Conservation (phyloP, 2,329 filamentous ascomycete species). For the Exophiala sideris region DNA sequence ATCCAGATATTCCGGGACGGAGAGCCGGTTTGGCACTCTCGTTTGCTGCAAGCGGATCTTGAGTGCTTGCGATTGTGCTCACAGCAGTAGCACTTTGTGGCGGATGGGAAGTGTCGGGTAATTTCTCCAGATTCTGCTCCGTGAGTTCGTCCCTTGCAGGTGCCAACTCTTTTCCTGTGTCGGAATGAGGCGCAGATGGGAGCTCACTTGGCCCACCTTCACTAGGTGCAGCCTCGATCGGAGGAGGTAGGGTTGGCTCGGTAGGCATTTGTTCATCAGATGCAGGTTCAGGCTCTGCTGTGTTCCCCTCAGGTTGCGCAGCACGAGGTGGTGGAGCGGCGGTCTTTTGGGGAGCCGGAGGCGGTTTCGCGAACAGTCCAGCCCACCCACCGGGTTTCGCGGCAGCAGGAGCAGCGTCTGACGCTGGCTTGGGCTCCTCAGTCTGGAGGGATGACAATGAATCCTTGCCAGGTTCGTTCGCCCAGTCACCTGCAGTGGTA, state of each 20-base stretch:
- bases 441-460: slow-evolving; percentile 28
- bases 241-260: slow-evolving; percentile 40
- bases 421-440: slow-evolving; percentile 33
- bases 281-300: slow-evolving; percentile 28
- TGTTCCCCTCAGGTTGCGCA: slow-evolving; percentile 14
- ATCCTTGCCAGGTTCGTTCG: slow-evolving; percentile 29
- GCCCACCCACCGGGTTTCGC: slow-evolving; percentile 54
- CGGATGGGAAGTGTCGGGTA: slow-evolving; percentile 76
- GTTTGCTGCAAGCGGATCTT: slow-evolving; percentile 61
- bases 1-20: slow-evolving; percentile 67
- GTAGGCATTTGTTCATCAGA: slow-evolving; percentile 36
- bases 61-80: slow-evolving; percentile 83
- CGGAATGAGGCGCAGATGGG: slow-evolving; percentile 28
- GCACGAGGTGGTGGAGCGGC: slow-evolving; percentile 36
- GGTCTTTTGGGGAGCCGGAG: slow-evolving; percentile 52
- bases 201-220: slow-evolving; percentile 33
- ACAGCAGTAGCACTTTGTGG: slow-evolving; percentile 77
- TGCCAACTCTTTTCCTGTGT: slow-evolving; percentile 43
- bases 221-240: slow-evolving; percentile 37
- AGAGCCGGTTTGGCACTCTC: slow-evolving; percentile 52
- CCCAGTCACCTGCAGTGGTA: slow-evolving; percentile 25
- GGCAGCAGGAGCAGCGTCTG: slow-evolving; percentile 15
- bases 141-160: slow-evolving; percentile 81
- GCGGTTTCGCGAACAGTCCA: slow-evolving; percentile 68
- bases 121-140: slow-evolving; percentile 85